Evolutionary conservation across 176 grass and related monocot species (phyloP), one percentile per base, ranked within the genome.

Genomic region (Echinochloa phyllopogon): DNA sequence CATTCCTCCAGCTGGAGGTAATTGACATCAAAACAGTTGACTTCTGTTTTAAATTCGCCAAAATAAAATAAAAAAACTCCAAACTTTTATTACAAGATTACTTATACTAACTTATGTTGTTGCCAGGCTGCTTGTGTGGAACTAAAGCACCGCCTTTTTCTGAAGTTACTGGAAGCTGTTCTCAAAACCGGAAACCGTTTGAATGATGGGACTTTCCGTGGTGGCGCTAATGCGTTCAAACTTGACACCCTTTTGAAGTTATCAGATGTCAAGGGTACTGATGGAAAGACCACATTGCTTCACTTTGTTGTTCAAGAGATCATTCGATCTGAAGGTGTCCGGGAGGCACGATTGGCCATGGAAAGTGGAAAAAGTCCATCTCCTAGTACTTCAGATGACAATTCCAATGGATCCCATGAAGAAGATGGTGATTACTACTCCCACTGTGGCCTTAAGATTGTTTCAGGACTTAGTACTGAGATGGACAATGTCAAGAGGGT

Each of bases 181-280:
- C 91, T 98, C 45, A 98, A 98, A 88, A 92, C 94, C 3, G 93
- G 96, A n/a, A 98, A 95, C 60, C 88, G 87, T 51, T 89, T 98
- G 82, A 98, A 98, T 84, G 92, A 90, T 67, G 96, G 91, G 45
- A 95, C 96, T 62, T 90, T 88, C 70, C 93, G 52, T 75, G 93
- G 93, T 69, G 93, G 87, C 47, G 96, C 96, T 72, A 90, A 92
- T 57, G 93, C 96, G 45, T 92, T 98, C 86, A 98, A 98, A 63
- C 93, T 98, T 40, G 93, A 95, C 53, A 98, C 87, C 69, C 87
- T 98, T 72, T 68, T 98, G 10, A 98, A 98, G 88, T 84, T 98
- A 57, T 84, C 87, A 13, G 96, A 98, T 77, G 87, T 96, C 27
- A 98, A 94, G 74, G 96, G 89, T 11, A 41, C 74, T 18, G 86